Evolutionary conservation across 176 grass and related monocot genomes (phyloP), one percentile per base, ranked within the genome.

Genomic region (Ensete glaucum): DNA sequence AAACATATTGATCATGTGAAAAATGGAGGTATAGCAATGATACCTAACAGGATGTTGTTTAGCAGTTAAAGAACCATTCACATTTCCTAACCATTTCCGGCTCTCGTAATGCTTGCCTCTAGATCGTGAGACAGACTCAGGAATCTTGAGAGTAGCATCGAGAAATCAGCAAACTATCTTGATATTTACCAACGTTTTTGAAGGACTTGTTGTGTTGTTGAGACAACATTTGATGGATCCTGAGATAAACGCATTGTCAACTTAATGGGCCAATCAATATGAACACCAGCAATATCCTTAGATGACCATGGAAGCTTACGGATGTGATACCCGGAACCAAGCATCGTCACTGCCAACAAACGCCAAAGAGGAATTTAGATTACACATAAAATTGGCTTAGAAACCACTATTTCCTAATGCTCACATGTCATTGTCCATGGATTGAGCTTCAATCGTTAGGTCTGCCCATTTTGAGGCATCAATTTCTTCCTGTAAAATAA

Each of bases 21-120:
- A n/a, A 34, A 24, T 29, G 34, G 15, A 14, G 9, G 52, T 13
- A 77, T 15, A 4, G 1, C 3, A 25, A 43, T 4, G 16, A 16
- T 65, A 77, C 75, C 75, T 65, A 64, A 64, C 60, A 77, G 29
- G 58, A 48, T 52, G 59, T 2, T 64, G 10, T 25, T 77, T 77
- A 53, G 20, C 11, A 2, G 9, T 13, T 6, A n/a, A 24, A 51
- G 48, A 24, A 19, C 13, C 19, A 9, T 26, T 6, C n/a, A 14
- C 20, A 16, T 53, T 52, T n/a, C 49, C 75, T n/a, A 24, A 12
- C 75, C 75, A 77, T 64, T 64, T 77, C 48, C 75, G 64, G 60
- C 75, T 77, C 75, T 77, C 53, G 75, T 65, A 77, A 77, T 65
- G 48, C n/a, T 77, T 77, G 59, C 75, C 75, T 77, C 75, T 77